A percentile compares a stretch with the other conserved stretches of the same genome.
Conservation (phyloP, 129 eudicot genomes). For the Heracleum sosnowskyi region DNA sequence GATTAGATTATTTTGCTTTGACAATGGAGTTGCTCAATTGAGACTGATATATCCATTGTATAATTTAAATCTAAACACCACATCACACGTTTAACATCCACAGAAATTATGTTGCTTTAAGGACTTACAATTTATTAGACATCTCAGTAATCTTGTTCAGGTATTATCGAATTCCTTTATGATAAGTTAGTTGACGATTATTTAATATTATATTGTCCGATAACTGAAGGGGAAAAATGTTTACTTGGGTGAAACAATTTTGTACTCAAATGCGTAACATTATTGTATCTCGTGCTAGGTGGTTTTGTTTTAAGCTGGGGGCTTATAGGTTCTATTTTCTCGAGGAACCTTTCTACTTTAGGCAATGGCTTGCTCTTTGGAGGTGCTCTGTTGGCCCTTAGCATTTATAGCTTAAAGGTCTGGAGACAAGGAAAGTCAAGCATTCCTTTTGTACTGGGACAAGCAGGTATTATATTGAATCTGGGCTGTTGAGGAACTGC, state of each 20-base stretch:
- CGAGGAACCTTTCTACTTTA: conserved; percentile 52
- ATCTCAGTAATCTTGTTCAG: background rate
- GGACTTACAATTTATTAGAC: background rate
- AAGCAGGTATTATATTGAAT: conserved; percentile 52
- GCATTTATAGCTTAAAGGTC: conserved; percentile 68
- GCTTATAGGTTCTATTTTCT: conserved; percentile 52
- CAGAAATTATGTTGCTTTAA: background rate
- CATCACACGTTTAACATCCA: background rate
- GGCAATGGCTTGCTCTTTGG: conserved; percentile 62
- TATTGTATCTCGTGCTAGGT: conserved; percentile 31
- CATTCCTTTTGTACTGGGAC: conserved; percentile 78
- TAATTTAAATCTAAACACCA: background rate
- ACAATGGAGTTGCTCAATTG: background rate
- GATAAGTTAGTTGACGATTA: background rate
- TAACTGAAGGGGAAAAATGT: background rate
- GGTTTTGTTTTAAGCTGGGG: conserved; percentile 75
- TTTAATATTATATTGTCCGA: background rate
- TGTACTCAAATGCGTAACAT: background rate
- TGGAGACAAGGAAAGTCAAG: conserved; percentile 88
- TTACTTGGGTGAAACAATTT: background rate
- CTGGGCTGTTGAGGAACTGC: background rate
- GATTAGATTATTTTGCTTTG: background rate
- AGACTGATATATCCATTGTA: background rate
- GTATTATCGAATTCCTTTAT: background rate
- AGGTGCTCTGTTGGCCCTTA: conserved; percentile 71